These are phyloP conservation scores for Acidiella bohemica DNA, from an alignment of 495 filamentous ascomycete genomes.

Conservation along the genomic window DNA sequence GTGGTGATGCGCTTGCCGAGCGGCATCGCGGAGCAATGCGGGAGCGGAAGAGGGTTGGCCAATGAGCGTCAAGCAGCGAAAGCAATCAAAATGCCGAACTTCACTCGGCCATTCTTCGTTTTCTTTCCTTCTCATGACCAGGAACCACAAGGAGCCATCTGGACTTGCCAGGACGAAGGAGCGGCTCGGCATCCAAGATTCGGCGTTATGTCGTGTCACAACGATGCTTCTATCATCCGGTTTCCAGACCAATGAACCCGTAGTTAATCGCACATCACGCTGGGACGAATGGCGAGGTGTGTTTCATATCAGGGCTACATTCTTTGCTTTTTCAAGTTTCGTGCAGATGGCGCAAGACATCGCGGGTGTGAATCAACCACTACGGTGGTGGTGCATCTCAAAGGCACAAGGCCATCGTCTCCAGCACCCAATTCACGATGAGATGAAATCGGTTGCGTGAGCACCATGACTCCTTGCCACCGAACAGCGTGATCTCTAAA, in stretches of 20 bases:
- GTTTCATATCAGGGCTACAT: conserved; percentile 38
- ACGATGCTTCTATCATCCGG: conserved; percentile 10
- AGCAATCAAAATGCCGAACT: neutral
- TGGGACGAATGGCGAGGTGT: conserved; percentile 24
- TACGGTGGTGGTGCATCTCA: too few species aligned
- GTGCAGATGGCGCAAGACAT: too few species aligned
- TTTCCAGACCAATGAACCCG: conserved; percentile 28
- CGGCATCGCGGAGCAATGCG: neutral
- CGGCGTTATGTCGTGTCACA: conserved; percentile 13
- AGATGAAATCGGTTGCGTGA: too few species aligned
- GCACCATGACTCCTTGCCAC: too few species aligned
- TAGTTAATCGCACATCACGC: conserved; percentile 36
- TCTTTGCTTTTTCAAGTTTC: neutral
- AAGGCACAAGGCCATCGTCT: too few species aligned
- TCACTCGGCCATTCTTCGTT: conserved; percentile 1
- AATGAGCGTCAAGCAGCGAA: neutral
- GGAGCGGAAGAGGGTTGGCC: too few species aligned
- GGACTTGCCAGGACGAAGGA: conserved; percentile 10
- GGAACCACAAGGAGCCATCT: conserved; percentile 17
- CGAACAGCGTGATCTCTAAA: too few species aligned
- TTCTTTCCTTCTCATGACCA: conserved; percentile 6
- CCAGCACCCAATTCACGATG: too few species aligned
- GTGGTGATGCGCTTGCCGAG: neutral
- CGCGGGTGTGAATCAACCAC: too few species aligned
- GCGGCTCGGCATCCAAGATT: conserved; percentile 9